phyloP scores from a whole-genome alignment of 768 basidiomycete genomes.

The Termitomyces sp. region DNA sequence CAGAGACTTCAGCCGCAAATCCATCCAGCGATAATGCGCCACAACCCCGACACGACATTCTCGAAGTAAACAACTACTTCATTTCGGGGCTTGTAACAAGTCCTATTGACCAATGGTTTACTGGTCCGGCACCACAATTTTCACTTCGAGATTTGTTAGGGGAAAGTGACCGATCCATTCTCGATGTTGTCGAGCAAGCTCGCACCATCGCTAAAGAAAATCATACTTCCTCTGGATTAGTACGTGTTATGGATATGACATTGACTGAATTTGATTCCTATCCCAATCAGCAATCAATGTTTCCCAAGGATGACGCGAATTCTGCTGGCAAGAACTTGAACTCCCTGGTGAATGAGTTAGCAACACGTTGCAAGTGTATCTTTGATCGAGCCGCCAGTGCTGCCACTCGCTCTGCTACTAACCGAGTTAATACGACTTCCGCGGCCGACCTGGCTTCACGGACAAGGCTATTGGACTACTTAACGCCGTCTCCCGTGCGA shows the following conservation, averaged over 20 bases:
- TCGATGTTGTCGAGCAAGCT: constrained; percentile 40
- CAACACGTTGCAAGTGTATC: constrained; percentile 50
- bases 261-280: not conserved
- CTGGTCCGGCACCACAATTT: constrained; percentile 53
- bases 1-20: constrained; percentile 48
- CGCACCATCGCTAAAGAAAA: constrained; percentile 41
- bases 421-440: constrained; percentile 24
- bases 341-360: constrained; percentile 56
- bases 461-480: constrained; percentile 21
- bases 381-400: constrained; percentile 62
- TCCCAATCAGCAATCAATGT: constrained; percentile 29
- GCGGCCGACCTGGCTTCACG: constrained; percentile 21
- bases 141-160: constrained; percentile 43
- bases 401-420: constrained; percentile 52
- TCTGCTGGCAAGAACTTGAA: constrained; percentile 66
- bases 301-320: constrained; percentile 37
- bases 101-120: constrained; percentile 76
- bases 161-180: constrained; percentile 25
- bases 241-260: constrained; percentile 27
- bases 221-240: constrained; percentile 45
- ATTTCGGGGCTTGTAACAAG: constrained; percentile 63
- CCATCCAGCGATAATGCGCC: constrained; percentile 44
- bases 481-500: constrained; percentile 34
- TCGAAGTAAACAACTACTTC: constrained; percentile 79
- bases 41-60: constrained; percentile 59